These are phyloP conservation scores for Paecilomyces variotii DNA, from an alignment of 2,329 filamentous ascomycete species.

Conservation along the genomic window DNA sequence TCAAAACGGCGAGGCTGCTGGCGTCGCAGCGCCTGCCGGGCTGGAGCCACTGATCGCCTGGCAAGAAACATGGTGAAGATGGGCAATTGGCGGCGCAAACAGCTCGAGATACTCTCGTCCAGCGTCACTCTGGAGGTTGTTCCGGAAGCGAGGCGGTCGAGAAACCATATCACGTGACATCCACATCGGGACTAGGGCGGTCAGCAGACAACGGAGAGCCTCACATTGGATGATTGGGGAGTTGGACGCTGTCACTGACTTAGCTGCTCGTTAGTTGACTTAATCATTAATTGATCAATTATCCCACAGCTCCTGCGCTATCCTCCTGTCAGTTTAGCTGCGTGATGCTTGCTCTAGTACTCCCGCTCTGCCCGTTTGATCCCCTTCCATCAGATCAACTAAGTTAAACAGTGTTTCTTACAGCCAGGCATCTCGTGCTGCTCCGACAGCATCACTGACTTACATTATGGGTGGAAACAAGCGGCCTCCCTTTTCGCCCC, in stretches of 20 bases:
- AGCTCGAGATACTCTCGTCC: neutral
- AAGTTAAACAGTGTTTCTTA: neutral
- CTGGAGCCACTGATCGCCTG: slow-evolving; percentile 31
- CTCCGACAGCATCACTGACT: neutral
- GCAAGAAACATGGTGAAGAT: slow-evolving; percentile 32
- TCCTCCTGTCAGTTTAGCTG: neutral
- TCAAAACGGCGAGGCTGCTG: slow-evolving; percentile 38
- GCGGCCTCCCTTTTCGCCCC: neutral
- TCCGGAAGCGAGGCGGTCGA: slow-evolving; percentile 14
- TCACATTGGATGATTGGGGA: neutral
- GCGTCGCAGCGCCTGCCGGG: slow-evolving; percentile 30
- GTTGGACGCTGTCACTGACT: neutral
- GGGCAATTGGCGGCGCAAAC: slow-evolving; percentile 20
- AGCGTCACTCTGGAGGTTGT: slow-evolving; percentile 15
- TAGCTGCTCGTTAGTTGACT: no score
- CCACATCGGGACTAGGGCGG: neutral
- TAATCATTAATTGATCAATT: neutral
- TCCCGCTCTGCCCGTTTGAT: neutral
- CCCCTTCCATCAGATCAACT: neutral
- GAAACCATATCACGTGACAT: slow-evolving; percentile 14
- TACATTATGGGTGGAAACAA: neutral
- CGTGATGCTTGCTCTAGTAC: neutral
- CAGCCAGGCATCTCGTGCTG: neutral
- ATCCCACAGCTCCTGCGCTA: neutral
- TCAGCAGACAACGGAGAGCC: neutral